Base-by-base conservation (phyloP, 495 filamentous ascomycete species). In the Geopyxis carbonaria region DNA sequence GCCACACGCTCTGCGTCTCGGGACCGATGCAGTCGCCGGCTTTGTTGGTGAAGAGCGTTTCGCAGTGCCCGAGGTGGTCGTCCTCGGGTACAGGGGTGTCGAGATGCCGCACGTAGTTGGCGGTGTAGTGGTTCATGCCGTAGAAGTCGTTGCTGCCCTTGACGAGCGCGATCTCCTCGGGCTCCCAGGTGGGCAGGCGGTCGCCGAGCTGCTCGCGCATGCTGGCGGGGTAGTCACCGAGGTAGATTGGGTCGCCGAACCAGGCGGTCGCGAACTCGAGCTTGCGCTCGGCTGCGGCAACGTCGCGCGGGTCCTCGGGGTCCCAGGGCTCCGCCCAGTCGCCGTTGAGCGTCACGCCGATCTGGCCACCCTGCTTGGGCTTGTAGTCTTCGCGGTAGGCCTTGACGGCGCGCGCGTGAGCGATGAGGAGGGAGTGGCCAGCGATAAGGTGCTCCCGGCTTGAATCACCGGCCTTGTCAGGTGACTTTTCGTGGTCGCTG, bases 321-420 rank as follows among this genome's bases (percentile, higher is more conserved):
- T 72, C 63, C 60, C 63, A 69, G 18, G 68, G 68, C 23, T 70
- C 66, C 8, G 63, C 62, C 64, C 68, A 72, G 53, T 72, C 56
- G 2, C 67, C 66, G 34, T 70, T 70, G 4, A 72, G 55, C n/a
- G 66, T 68, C 31, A 72, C 65, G 9, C 64, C 63, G 38, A 72
- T 69, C 32, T 66, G 56, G 16, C 67, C 67, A 21, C 60, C 64
- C 33, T 65, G 58, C 5, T 46, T 50, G 2, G 42, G 45, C 45
- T 67, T 66, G 47, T 67, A 70, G 18, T 71, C 67, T 7, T 64
- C 59, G 6, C 65, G 56, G 50, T 70, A 71, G 14, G 65, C 58
- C 53, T 64, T 65, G 16, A 69, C 67, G 1, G 63, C 66, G 5
- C 59, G 48, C 0, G 62, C 67, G 37, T 71, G 67, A 2, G 64